A percentile compares a stretch with the other conserved stretches of the same genome.
phyloP scores from a whole-genome alignment of 2,329 filamentous ascomycete genomes.

The Aspergillus fructus region DNA sequence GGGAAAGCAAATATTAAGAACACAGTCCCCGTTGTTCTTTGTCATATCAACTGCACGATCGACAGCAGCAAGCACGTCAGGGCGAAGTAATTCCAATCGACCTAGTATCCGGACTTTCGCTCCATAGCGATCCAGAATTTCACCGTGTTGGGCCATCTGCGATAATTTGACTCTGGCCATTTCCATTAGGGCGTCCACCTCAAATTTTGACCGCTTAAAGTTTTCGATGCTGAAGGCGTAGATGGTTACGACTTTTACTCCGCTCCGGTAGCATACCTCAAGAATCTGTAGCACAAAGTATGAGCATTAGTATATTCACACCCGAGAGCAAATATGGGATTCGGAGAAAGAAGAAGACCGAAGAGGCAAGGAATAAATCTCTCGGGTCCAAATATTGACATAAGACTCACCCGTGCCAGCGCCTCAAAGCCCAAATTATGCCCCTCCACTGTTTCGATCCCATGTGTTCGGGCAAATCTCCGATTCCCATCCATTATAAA shows the following conservation, averaged over 20 bases:
- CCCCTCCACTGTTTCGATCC: conserved; percentile 95
- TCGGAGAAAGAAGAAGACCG: background rate
- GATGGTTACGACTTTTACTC: conserved; percentile 93
- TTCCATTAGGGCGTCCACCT: conserved; percentile 96
- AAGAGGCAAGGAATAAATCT: background rate
- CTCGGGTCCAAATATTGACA: background rate
- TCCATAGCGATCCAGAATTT: conserved; percentile 88
- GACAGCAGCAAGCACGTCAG: conserved; percentile 84
- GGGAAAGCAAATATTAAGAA: conserved; percentile 94
- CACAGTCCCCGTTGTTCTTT: conserved; percentile 74
- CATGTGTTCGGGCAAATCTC: conserved; percentile 82
- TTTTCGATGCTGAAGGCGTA: conserved; percentile 99
- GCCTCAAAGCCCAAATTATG: conserved; percentile 96
- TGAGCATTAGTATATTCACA: conserved; percentile 3
- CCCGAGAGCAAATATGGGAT: background rate
- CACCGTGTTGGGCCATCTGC: conserved; percentile 89
- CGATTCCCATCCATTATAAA: conserved; percentile 99
- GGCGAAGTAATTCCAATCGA: conserved; percentile 76
- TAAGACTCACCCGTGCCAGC: conserved; percentile 69
- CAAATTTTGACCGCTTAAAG: conserved; percentile 94
- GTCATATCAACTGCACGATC: conserved; percentile 85
- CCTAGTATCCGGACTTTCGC: conserved; percentile 83
- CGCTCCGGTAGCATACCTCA: conserved; percentile 96
- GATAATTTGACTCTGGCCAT: conserved; percentile 94
- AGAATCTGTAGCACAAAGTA: conserved; percentile 62